These are phyloP conservation scores for Dendrobium nobile DNA, from an alignment of 106 monocot species.

Conservation along the genomic window DNA sequence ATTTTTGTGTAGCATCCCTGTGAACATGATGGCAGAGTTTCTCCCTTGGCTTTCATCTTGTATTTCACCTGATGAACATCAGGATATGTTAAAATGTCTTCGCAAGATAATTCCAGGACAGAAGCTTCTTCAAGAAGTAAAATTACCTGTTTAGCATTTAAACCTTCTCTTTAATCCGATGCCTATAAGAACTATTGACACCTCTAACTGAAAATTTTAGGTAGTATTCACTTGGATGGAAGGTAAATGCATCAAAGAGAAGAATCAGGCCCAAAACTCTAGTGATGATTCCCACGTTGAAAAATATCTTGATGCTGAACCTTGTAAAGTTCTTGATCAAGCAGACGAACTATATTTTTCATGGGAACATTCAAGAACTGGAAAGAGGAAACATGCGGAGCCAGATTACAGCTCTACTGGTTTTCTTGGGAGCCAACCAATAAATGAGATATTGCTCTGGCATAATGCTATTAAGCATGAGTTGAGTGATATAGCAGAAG, in stretches of 20 bases:
- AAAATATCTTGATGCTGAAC: conserved; percentile 7
- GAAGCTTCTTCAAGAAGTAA: conserved; percentile 88
- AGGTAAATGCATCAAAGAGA: conserved; percentile 21
- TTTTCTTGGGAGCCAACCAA: conserved; percentile 39
- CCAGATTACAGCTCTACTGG: conserved; percentile 20
- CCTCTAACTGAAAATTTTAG: neutral
- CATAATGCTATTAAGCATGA: conserved; percentile 88
- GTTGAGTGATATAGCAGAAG: conserved; percentile 71
- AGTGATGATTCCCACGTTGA: conserved; percentile 6
- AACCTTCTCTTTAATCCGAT: too few relatives aligned
- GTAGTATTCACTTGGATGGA: conserved; percentile 77
- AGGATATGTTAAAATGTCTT: conserved; percentile 78
- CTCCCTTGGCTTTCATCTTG: conserved; percentile 87
- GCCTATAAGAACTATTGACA: too few relatives aligned
- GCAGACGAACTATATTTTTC: conserved; percentile 4
- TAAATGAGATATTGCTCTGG: conserved; percentile 92
- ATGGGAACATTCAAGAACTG: conserved; percentile 26
- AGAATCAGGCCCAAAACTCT: neutral
- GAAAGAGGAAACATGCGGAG: conserved; percentile 65
- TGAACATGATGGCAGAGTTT: conserved; percentile 85
- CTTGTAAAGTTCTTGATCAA: neutral
- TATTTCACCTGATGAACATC: conserved; percentile 71
- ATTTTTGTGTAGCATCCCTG: conserved; percentile 94
- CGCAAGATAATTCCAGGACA: conserved; percentile 78
- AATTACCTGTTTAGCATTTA: neutral